A percentile compares a stretch with the other conserved stretches of the same genome.
Evolutionary conservation across 805 yeast species (phyloP).

Genomic region (Cyberlindnera mrakii): DNA sequence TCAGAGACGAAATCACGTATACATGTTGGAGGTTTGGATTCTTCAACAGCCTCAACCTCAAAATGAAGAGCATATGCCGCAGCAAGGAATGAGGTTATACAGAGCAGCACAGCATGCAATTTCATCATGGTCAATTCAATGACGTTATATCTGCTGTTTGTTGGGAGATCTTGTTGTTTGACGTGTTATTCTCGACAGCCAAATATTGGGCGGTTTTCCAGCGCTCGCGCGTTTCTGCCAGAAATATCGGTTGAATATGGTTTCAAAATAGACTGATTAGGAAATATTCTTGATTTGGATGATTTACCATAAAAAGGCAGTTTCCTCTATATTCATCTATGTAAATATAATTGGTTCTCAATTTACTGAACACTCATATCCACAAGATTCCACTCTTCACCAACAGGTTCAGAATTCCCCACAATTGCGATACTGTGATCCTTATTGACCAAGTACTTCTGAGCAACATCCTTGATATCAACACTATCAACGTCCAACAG

Average conservation of each 20-base stretch:
- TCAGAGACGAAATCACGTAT: conserved; percentile 85
- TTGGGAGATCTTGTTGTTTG: background rate
- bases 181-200: background rate
- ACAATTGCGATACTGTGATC: conserved; percentile 36
- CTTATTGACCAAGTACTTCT: conserved; percentile 46
- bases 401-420: conserved; percentile 26
- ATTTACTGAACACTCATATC: conserved; percentile 11
- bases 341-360: background rate
- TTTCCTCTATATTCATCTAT: background rate
- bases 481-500: conserved; percentile 58
- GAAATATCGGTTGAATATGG: too few species aligned
- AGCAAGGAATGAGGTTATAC: conserved; percentile 8
- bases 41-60: conserved; percentile 43
- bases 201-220: too few species aligned
- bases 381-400: conserved; percentile 16
- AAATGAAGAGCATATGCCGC: conserved; percentile 39
- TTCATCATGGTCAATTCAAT: conserved; percentile 9
- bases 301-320: background rate
- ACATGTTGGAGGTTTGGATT: conserved; percentile 59
- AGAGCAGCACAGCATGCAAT: conserved; percentile 5
- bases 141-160: too few species aligned
- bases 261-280: too few species aligned
- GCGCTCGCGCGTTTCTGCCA: too few species aligned
- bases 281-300: too few species aligned
- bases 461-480: conserved; percentile 63